These are phyloP conservation scores for Pythium monospermum DNA, from an alignment of 352 stramenopile genomes.

Conservation along the genomic window DNA sequence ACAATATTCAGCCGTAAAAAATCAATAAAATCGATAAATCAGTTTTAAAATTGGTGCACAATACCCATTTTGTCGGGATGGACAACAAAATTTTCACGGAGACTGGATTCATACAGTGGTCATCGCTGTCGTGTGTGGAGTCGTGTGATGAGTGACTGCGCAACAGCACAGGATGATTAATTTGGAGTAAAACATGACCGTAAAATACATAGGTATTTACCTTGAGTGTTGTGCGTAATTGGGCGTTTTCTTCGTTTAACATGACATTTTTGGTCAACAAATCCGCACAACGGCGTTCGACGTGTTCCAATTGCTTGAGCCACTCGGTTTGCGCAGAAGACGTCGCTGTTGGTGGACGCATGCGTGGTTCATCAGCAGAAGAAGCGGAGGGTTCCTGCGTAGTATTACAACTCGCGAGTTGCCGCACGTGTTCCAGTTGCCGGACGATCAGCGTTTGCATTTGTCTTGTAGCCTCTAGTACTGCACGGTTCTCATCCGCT, in stretches of 20 bases:
- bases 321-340: no score
- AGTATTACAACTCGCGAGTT: no score
- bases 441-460: constrained; percentile 15
- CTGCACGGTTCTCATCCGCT: constrained; percentile 7
- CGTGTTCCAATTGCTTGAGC: constrained; percentile 39
- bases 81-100: no score
- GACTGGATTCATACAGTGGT: background rate
- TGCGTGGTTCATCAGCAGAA: background rate
- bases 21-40: no score
- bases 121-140: constrained; percentile 15
- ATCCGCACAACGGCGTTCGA: constrained; percentile 50
- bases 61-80: no score
- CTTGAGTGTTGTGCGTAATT: constrained; percentile 39
- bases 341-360: background rate
- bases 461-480: constrained; percentile 11
- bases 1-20: constrained; percentile 77
- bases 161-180: background rate
- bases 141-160: constrained; percentile 12
- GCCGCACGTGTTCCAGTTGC: constrained; percentile 16
- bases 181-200: background rate
- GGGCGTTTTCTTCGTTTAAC: constrained; percentile 55
- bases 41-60: no score
- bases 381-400: no score
- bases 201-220: background rate
- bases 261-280: constrained; percentile 72